Base-by-base conservation (phyloP, 2,329 filamentous ascomycete genomes). In the Epichloe coenophiala region DNA sequence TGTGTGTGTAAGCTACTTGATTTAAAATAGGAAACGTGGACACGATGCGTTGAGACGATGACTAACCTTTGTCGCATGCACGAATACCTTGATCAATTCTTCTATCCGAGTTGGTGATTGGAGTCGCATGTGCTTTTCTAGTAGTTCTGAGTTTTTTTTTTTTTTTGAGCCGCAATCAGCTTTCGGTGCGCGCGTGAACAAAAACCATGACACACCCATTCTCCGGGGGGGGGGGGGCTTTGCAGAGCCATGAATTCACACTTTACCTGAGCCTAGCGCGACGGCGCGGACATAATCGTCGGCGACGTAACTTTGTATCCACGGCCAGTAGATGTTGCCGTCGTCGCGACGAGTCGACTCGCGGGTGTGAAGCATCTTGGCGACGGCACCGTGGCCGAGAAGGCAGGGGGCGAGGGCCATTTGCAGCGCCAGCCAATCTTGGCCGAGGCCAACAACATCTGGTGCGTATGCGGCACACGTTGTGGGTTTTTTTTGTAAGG, bases 251-350 rank as follows among this genome's bases (percentile, higher is more conserved):
- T 37, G 8, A 3, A 31, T 17, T n/a, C 27, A 27, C 38, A 17
- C 76, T 66, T 69, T 69, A 88, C 86, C 80, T 50, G 76, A 80
- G 21, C 87, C 88, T 3, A 80, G 73, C 55, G 72, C 72, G 49
- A 94, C 86, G 5, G 87, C 86, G 54, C 81, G 73, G 1, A 73
- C 68, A 57, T 95, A 96, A 63, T 93, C 86, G 1, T 87, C 82
- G 2, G 83, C 85, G 15, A 86, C 78, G 62, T 96, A 97, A 61
- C 88, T 94, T 62, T 90, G 75, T 57, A 97, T 88, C 91, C 91
- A 97, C 44, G 81, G 77, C 84, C 86, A 93, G 69, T 95, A 97
- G 17, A 69, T 73, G 63, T 91, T 94, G 0, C 72, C 79, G 12
- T 84, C 50, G 11, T 27, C 73, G 39, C 74, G 73, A 54, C 71